Conservation (phyloP, 768 basidiomycete species). For the Trametes villosa region DNA sequence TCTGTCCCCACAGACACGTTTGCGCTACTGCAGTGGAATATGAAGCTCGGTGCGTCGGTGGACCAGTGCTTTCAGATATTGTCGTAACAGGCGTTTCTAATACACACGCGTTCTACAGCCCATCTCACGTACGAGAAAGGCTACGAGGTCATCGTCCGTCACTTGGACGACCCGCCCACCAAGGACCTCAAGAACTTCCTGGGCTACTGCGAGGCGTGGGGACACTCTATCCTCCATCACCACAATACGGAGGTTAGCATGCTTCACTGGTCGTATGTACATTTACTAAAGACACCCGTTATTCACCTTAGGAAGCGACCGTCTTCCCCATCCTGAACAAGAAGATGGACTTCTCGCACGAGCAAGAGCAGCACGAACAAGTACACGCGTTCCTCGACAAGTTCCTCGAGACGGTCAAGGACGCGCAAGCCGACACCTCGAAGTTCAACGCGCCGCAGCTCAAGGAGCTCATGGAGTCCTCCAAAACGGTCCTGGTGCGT, state of each 20-base stretch:
- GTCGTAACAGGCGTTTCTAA: no score
- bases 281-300: not conserved
- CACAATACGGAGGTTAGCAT: slow-evolving; percentile 37
- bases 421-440: slow-evolving; percentile 31
- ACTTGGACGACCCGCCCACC: slow-evolving; percentile 40
- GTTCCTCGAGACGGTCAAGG: slow-evolving; percentile 32
- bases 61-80: not conserved
- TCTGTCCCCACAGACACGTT: slow-evolving; percentile 4
- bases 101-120: slow-evolving; percentile 28
- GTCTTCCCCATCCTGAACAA: slow-evolving; percentile 43
- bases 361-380: slow-evolving; percentile 41
- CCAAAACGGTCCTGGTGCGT: slow-evolving; percentile 40
- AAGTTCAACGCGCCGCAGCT: slow-evolving; percentile 38
- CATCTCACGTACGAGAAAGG: slow-evolving; percentile 43
- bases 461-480: slow-evolving; percentile 33
- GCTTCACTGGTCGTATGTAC: not conserved
- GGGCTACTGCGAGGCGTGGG: slow-evolving; percentile 46
- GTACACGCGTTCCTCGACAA: slow-evolving; percentile 38
- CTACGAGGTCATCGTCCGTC: slow-evolving; percentile 40
- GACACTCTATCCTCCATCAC: slow-evolving; percentile 38
- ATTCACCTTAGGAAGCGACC: slow-evolving; percentile 31
- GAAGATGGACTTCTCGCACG: slow-evolving; percentile 44
- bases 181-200: slow-evolving; percentile 45
- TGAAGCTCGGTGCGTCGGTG: slow-evolving; percentile 23
- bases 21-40: slow-evolving; percentile 28